Base-by-base conservation (phyloP, 2,329 filamentous ascomycete species). In the Aspergillus sp. region DNA sequence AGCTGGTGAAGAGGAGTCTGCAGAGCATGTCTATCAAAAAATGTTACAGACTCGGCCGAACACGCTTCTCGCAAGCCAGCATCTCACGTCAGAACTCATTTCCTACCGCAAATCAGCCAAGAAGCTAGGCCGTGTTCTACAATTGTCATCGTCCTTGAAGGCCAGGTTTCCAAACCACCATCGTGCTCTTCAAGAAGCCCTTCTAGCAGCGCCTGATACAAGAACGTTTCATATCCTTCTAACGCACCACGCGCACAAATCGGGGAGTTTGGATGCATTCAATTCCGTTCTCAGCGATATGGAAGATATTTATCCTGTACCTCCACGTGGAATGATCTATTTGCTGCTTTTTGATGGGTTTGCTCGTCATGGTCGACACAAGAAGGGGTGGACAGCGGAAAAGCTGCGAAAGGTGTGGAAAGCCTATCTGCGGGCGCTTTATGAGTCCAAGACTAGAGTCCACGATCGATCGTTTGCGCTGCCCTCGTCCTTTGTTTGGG, bases 291-390 rank as follows among this genome's bases (percentile, higher is more conserved):
- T 99, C 20, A 83, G 85, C 47, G 93, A 98, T 71, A 96, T 97
- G 91, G 74, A 78, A 54, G 85, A 84, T 55, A 76, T 78, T 38
- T 86, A 87, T 63, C 76, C 81, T 3, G 80, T 96, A 3, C 84
- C 86, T 0, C 77, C 93, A 15, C 86, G 93, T 59, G 89, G 89
- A 5, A 83, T 88, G 56, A 83, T 96, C 22, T 97, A 93, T 67
- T 79, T 95, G 38, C 82, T 89, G 7, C 79, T 98, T 3, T 90
- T 98, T 75, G 88, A 91, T 66, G 92, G 90, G 0, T 99, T 98
- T 69, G 81, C 83, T 32, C 73, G 78, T 2, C 88, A 96, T 68
- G 93, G 93, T 11, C 86, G 81, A 17, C 76, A 79, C 22, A 78
- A 86, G 61, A 86, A 87, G 0, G 81, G 85, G 12, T 99, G 95